These are phyloP conservation scores for Amborella trichopoda DNA, from an alignment of 164 flowering plant species.

Conservation along the genomic window DNA sequence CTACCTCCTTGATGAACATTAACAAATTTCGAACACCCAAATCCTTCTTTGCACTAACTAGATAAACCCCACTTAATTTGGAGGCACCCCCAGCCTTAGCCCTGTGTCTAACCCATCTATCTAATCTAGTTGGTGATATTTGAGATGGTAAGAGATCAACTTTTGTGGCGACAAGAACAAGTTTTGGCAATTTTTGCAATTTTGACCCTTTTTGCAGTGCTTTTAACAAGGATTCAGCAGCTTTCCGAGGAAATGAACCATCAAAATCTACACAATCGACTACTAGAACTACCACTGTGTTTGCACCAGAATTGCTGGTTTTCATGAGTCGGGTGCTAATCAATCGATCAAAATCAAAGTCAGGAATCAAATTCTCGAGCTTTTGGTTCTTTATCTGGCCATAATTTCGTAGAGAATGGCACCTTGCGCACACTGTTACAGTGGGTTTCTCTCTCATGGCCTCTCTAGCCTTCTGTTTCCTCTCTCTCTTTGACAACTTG, in stretches of 20 bases:
- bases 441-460: slow-evolving; percentile 37
- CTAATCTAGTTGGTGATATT: slow-evolving; percentile 77
- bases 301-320: slow-evolving; percentile 9
- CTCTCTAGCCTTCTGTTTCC: slow-evolving; percentile 48
- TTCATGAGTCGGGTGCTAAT: slow-evolving; percentile 10
- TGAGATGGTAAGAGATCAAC: slow-evolving; percentile 92
- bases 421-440: slow-evolving; percentile 78
- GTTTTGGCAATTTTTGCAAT: slow-evolving; percentile 52
- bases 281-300: slow-evolving; percentile 74
- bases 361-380: slow-evolving; percentile 88
- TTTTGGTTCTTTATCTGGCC: slow-evolving; percentile 84
- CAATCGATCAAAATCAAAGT: slow-evolving; percentile 86
- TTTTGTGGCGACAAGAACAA: slow-evolving; percentile 87
- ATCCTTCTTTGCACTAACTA: slow-evolving; percentile 87
- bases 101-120: slow-evolving; percentile 85
- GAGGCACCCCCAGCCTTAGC: slow-evolving; percentile 87
- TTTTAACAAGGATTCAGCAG: slow-evolving; percentile 71
- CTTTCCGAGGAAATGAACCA: slow-evolving; percentile 87
- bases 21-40: slow-evolving; percentile 78
- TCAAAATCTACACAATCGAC: slow-evolving; percentile 98
- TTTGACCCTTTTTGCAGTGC: slow-evolving; percentile 37
- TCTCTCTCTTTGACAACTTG: slow-evolving; percentile 61
- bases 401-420: slow-evolving; percentile 85
- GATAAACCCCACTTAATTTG: slow-evolving; percentile 69
- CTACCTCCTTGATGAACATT: slow-evolving; percentile 60